Base-by-base conservation (phyloP, 2,329 filamentous ascomycete genomes). In the Penicillium rolfsii region DNA sequence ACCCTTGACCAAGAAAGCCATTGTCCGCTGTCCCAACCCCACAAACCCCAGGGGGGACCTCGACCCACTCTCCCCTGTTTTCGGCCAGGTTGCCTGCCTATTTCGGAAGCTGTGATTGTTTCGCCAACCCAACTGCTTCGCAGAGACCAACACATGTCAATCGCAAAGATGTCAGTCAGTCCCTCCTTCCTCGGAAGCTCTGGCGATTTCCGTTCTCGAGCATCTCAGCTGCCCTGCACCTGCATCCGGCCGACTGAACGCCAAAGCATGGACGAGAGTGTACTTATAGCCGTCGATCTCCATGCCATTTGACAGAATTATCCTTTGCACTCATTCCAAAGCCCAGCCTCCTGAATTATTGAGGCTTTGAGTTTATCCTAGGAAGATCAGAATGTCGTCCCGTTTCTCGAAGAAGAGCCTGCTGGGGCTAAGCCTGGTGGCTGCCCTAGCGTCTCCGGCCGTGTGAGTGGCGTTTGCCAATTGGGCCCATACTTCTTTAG, bases 221-320 rank as follows among this genome's bases (percentile, higher is more conserved):
- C 56, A 58, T 0, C 38, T 41, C 22, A 61, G 59, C 36, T 55
- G 52, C 33, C 11, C 16, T 36, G 53, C 46, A 12, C 28, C 64
- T 70, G 67, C 63, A 67, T 67, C 28, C 66, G 63, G 69, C 50
- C 45, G 48, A 35, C 43, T 53, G 26, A 36, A 53, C 55, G 24
- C 41, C 35, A 41, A 45, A 35, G 52, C 52, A 60, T 66, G 58
- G 50, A 65, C 46, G 63, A 52, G 55, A 52, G 26, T 66, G 65
- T 73, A 74, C 70, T 75, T 75, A 75, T 73, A 70, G 53, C 64
- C 63, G 65, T 59, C 45, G 61, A 68, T 68, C 64, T 60, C 71
- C 69, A 73, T 72, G 64, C 66, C 67, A 66, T 58, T 65, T 60
- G 63, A 60, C 57, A 60, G 50, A 59, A 61, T 55, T 60, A 38